These are phyloP conservation scores for Plasmopara viticola DNA, from an alignment of 352 stramenopile species.

Conservation along the genomic window DNA sequence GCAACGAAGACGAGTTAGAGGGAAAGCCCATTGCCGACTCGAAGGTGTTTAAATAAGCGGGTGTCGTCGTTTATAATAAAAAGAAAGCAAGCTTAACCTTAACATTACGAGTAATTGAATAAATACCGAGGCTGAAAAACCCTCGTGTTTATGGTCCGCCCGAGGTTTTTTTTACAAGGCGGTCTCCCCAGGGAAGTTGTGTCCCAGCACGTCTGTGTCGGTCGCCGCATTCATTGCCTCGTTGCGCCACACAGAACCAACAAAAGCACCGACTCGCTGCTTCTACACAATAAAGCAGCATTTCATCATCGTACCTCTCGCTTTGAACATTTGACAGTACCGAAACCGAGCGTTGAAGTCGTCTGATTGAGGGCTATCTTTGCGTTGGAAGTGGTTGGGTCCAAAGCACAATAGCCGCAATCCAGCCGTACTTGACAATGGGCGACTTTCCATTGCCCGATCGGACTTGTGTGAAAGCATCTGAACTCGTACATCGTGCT, in stretches of 20 bases:
- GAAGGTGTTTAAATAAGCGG: conserved; percentile 93
- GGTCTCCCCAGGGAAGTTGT: conserved; percentile 16
- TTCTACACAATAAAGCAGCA: neutral
- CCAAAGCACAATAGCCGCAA: conserved; percentile 12
- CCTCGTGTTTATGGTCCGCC: conserved; percentile 2
- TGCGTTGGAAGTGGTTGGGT: neutral
- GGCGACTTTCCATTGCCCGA: conserved; percentile 61
- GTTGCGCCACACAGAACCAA: conserved; percentile 9
- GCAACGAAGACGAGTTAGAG: conserved; percentile 82
- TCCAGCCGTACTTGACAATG: conserved; percentile 26
- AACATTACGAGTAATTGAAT: neutral
- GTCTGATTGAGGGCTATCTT: conserved; percentile 15
- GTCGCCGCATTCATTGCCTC: conserved; percentile 4
- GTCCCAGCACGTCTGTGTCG: conserved; percentile 18
- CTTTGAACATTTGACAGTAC: no score
- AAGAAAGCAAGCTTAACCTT: conserved; percentile 3
- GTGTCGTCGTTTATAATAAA: conserved; percentile 13
- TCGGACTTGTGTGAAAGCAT: conserved; percentile 58
- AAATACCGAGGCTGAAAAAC: conserved; percentile 6
- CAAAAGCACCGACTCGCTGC: neutral
- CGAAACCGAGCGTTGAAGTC: conserved; percentile 2
- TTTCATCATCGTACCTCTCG: no score
- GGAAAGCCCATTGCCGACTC: conserved; percentile 86
- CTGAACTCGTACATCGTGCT: conserved; percentile 68
- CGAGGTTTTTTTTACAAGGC: conserved; percentile 15